Evolutionary conservation across 352 stramenopile species (phyloP).

Genomic region (Globisporangium spinosum): DNA sequence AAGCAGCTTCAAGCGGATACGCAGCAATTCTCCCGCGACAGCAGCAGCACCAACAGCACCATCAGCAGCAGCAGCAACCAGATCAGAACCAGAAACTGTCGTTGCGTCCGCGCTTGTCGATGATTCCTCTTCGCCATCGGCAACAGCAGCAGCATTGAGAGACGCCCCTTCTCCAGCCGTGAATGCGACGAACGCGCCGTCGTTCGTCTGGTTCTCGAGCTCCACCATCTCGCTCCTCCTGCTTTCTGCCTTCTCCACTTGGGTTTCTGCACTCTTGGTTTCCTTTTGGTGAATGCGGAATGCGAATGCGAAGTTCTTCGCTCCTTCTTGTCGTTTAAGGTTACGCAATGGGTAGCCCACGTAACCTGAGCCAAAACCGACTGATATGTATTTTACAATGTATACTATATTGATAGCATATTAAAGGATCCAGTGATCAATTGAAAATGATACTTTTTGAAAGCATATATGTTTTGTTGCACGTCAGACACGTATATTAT

Average conservation of each 20-base stretch:
- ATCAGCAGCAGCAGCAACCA: not conserved
- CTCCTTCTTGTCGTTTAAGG: not conserved
- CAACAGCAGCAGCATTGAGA: not conserved
- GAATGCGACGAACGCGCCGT: not conserved
- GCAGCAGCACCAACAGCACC: not conserved
- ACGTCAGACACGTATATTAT: too few relatives aligned
- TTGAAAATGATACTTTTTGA: too few relatives aligned
- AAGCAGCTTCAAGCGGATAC: constrained; percentile 62
- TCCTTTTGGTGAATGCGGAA: not conserved
- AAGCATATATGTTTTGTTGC: too few relatives aligned
- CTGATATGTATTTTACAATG: too few relatives aligned
- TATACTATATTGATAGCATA: too few relatives aligned
- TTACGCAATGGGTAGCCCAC: not conserved
- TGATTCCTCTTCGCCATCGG: not conserved
- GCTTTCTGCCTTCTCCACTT: not conserved
- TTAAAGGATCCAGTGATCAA: too few relatives aligned
- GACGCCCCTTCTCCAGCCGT: not conserved
- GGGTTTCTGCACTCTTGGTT: not conserved
- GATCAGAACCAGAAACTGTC: not conserved
- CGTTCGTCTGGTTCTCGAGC: constrained; percentile 6
- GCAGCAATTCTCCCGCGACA: not conserved
- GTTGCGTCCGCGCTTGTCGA: not conserved
- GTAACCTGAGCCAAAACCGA: not conserved
- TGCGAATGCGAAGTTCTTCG: not conserved
- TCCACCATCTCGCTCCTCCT: constrained; percentile 7